These are phyloP conservation scores for Phytophthora boehmeriae DNA, from an alignment of 352 stramenopile genomes.

Conservation along the genomic window DNA sequence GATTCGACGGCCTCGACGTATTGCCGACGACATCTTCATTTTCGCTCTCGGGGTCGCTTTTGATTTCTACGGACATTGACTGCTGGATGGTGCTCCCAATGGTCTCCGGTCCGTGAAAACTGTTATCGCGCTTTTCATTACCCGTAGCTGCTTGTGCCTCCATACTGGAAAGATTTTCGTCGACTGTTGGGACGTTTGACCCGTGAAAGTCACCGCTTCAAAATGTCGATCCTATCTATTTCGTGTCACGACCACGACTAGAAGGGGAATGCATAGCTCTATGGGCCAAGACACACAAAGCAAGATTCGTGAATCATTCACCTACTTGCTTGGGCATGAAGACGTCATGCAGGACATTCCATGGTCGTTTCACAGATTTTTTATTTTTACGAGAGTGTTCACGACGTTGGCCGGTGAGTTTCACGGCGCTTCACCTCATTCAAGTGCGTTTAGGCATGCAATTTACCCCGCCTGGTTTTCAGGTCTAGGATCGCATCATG, in stretches of 20 bases:
- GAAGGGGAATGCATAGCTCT: no score
- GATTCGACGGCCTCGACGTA: slow-evolving; percentile 14
- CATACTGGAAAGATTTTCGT: slow-evolving; percentile 13
- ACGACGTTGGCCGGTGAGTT: slow-evolving; percentile 4
- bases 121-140: slow-evolving; percentile 3
- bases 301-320: slow-evolving; percentile 1
- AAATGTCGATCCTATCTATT: no score
- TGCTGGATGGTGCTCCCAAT: slow-evolving; percentile 8
- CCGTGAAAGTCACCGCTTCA: not conserved
- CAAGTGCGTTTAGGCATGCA: not conserved
- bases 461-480: not conserved
- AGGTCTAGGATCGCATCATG: slow-evolving; percentile 25
- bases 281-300: no score
- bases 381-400: slow-evolving; percentile 18
- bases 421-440: not conserved
- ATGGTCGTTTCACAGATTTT: slow-evolving; percentile 11
- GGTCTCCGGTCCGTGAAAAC: not conserved
- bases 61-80: not conserved
- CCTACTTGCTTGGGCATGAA: no score
- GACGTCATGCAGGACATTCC: no score
- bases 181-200: slow-evolving; percentile 17
- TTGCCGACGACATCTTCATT: slow-evolving; percentile 18
- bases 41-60: slow-evolving; percentile 18
- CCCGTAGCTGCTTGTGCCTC: slow-evolving; percentile 6
- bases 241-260: no score